Percentiles rank a stretch among this genome's conserved stretches.
These are phyloP conservation scores for Sphaceloma murrayae DNA, from an alignment of 2,329 filamentous ascomycete species.

Conservation along the genomic window DNA sequence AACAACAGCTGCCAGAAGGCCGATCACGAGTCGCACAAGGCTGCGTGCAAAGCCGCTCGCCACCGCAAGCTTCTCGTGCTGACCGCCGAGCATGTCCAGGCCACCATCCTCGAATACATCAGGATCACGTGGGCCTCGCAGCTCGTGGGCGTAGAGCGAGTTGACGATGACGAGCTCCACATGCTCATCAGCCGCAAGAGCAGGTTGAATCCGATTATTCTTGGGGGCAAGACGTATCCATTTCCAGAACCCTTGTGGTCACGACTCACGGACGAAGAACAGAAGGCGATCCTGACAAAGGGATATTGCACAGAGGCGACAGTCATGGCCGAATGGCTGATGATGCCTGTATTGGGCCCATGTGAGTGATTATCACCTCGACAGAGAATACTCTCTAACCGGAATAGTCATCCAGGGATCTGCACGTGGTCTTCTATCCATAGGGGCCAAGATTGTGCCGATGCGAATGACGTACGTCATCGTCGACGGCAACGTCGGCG, in stretches of 20 bases:
- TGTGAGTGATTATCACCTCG: too few species aligned
- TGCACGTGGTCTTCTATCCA: too few species aligned
- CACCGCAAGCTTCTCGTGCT: neutral
- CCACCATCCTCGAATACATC: constrained; percentile 16
- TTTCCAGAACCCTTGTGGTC: constrained; percentile 4
- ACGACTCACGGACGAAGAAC: neutral
- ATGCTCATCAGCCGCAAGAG: neutral
- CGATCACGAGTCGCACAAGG: neutral
- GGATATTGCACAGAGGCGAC: neutral
- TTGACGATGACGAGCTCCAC: neutral
- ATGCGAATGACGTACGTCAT: too few species aligned
- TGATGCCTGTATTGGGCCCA: too few species aligned
- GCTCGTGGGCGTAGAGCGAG: neutral
- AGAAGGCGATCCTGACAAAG: constrained; percentile 8
- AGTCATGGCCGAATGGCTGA: neutral
- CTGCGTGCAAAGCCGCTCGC: neutral
- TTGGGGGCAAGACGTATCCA: neutral
- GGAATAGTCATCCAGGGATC: too few species aligned
- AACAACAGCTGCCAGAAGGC: neutral
- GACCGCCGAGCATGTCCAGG: constrained; percentile 11
- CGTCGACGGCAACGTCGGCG: too few species aligned
- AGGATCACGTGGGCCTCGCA: neutral
- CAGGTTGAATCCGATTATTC: neutral
- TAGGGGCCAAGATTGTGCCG: too few species aligned
- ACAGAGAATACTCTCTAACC: too few species aligned